Conservation (phyloP, 2,329 filamentous ascomycete genomes). For the Hypoxylon sp. region DNA sequence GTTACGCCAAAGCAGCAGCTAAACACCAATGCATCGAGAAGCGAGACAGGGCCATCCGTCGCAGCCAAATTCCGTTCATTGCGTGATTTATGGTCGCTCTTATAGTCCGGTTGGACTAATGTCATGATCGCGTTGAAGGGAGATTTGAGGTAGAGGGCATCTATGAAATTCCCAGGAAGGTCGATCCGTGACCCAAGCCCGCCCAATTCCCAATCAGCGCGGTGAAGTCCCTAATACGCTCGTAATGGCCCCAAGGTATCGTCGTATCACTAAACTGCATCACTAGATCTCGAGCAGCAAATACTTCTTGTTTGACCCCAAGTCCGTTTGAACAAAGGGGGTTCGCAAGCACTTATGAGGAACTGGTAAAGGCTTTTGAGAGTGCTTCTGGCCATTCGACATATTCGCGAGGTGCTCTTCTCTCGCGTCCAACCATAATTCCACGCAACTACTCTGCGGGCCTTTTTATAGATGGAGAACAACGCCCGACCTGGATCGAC, state of each 20-base stretch:
- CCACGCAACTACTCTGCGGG: constrained; percentile 27
- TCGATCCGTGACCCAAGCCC: background rate
- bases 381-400: constrained; percentile 17
- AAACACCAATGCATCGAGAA: constrained; percentile 28
- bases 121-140: constrained; percentile 31
- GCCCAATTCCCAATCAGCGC: background rate
- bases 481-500: constrained; percentile 27
- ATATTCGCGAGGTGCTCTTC: constrained; percentile 24
- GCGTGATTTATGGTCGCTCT: constrained; percentile 12
- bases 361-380: constrained; percentile 10
- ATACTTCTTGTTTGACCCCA: constrained; percentile 32
- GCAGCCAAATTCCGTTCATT: background rate
- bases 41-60: constrained; percentile 17
- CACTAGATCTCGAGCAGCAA: constrained; percentile 27
- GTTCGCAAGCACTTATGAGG: constrained; percentile 18
- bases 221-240: constrained; percentile 21
- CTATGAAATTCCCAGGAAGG: constrained; percentile 12
- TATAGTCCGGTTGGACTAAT: constrained; percentile 26
- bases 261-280: constrained; percentile 26
- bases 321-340: constrained; percentile 33
- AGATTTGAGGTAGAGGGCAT: constrained; percentile 30
- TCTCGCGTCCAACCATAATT: constrained; percentile 25
- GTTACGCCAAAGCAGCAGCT: constrained; percentile 31
- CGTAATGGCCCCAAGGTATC: constrained; percentile 21
- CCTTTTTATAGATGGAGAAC: constrained; percentile 31